A percentile compares a stretch with the other conserved stretches of the same genome.
These are phyloP conservation scores for Solanum hybrid DNA, from an alignment of 305 asterid genomes.

Conservation along the genomic window DNA sequence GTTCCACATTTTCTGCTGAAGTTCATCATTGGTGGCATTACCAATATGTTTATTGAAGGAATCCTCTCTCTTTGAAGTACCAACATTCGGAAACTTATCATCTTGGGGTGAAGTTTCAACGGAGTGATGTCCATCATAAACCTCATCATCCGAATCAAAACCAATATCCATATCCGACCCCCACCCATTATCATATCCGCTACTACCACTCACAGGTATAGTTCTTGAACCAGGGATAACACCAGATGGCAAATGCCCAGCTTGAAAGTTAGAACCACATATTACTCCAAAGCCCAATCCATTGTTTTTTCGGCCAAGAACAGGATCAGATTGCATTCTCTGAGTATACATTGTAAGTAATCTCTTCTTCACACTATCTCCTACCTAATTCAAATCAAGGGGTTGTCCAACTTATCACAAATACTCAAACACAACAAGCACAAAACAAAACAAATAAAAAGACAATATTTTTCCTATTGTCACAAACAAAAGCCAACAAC, in stretches of 20 bases:
- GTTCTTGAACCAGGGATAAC: neutral
- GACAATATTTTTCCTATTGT: neutral
- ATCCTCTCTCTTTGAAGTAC: constrained; percentile 9
- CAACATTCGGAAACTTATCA: constrained; percentile 43
- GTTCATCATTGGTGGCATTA: neutral
- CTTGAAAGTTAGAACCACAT: constrained; percentile 40
- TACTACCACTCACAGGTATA: neutral
- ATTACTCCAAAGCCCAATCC: constrained; percentile 45
- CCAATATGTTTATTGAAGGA: constrained; percentile 12
- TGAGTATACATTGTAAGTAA: neutral
- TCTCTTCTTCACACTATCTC: neutral
- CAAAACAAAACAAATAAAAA: neutral
- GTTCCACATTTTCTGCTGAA: constrained; percentile 6
- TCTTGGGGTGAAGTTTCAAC: constrained; percentile 83
- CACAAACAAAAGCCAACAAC: neutral
- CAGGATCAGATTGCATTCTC: constrained; percentile 26
- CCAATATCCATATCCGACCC: constrained; percentile 38
- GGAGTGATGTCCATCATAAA: constrained; percentile 48
- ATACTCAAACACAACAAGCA: neutral
- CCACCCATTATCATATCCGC: neutral
- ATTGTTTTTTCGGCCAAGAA: constrained; percentile 30
- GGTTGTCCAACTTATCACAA: neutral
- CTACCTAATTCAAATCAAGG: neutral
- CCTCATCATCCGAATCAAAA: constrained; percentile 67
- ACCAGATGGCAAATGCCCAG: constrained; percentile 55